These are phyloP conservation scores for Kwoniella shivajii DNA, from an alignment of 1,284 basidiomycete genomes.

Conservation along the genomic window DNA sequence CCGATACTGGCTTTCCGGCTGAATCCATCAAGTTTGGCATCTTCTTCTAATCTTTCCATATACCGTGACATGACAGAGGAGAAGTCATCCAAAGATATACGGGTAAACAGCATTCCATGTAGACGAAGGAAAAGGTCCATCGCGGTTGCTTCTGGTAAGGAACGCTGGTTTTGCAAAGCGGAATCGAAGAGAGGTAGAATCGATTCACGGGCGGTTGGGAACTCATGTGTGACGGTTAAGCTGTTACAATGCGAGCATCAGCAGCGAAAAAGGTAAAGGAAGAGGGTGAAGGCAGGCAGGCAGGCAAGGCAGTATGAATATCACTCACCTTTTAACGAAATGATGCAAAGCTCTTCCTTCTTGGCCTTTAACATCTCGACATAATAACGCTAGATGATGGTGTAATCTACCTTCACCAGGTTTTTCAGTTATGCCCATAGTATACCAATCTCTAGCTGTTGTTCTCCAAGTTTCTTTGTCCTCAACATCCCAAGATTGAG, in stretches of 20 bases:
- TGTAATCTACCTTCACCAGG: slow-evolving; percentile 91
- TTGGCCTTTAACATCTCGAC: slow-evolving; percentile 75
- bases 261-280: slow-evolving; percentile 3
- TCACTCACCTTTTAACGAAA: slow-evolving; percentile 83
- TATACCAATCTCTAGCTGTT: slow-evolving; percentile 92
- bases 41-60: slow-evolving; percentile 73
- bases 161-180: slow-evolving; percentile 66
- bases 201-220: slow-evolving; percentile 80
- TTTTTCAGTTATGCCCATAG: slow-evolving; percentile 77
- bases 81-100: slow-evolving; percentile 91
- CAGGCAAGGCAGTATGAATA: neutral
- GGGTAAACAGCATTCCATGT: slow-evolving; percentile 95
- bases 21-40: slow-evolving; percentile 63
- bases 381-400: slow-evolving; percentile 89
- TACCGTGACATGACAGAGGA: slow-evolving; percentile 76
- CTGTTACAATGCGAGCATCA: slow-evolving; percentile 58
- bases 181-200: slow-evolving; percentile 81
- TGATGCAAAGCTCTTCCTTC: slow-evolving; percentile 89
- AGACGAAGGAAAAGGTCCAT: slow-evolving; percentile 86
- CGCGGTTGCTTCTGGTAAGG: slow-evolving; percentile 72
- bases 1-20: slow-evolving; percentile 55
- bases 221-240: slow-evolving; percentile 87
- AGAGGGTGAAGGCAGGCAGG: neutral
- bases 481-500: slow-evolving; percentile 80
- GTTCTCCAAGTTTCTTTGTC: slow-evolving; percentile 91